phyloP scores from a whole-genome alignment of 805 yeast species.

The Kazachstania martiniae region DNA sequence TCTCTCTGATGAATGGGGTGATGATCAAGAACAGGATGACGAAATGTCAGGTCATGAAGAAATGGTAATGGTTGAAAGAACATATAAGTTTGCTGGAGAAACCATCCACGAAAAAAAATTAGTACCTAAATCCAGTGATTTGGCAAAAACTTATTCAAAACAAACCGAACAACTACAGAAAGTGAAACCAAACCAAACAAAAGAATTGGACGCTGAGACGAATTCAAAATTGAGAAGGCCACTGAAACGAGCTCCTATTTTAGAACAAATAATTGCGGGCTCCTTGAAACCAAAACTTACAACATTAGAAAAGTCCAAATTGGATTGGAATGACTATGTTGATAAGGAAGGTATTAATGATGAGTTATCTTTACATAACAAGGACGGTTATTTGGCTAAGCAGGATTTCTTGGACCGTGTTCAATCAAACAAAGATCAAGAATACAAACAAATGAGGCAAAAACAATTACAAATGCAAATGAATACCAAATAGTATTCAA shows the following conservation, averaged over 20 bases:
- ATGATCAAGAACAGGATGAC: background rate
- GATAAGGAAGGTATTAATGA: conserved; percentile 77
- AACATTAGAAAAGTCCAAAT: conserved; percentile 82
- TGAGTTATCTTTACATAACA: conserved; percentile 70
- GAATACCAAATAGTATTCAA: no score
- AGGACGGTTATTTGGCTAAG: conserved; percentile 82
- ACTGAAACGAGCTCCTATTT: conserved; percentile 60
- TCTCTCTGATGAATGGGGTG: conserved; percentile 10
- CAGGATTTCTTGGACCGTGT: conserved; percentile 82
- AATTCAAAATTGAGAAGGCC: conserved; percentile 35
- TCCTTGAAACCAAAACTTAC: conserved; percentile 70
- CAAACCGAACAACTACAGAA: conserved; percentile 68
- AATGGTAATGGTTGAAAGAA: conserved; percentile 59
- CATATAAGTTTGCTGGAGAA: conserved; percentile 86
- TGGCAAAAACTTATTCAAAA: no score
- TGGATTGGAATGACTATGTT: conserved; percentile 93
- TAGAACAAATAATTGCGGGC: conserved; percentile 64
- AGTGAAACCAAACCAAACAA: conserved; percentile 29
- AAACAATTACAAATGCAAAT: conserved; percentile 26
- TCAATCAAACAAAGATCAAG: conserved; percentile 34
- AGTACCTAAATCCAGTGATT: conserved; percentile 72
- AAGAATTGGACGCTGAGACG: conserved; percentile 14
- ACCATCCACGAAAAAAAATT: conserved; percentile 63
- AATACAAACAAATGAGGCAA: conserved; percentile 30
- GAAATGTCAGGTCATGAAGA: conserved; percentile 27